A percentile compares a stretch with the other conserved stretches of the same genome.
Conservation (phyloP, 768 basidiomycete genomes). For the Amyloporia xantha region DNA sequence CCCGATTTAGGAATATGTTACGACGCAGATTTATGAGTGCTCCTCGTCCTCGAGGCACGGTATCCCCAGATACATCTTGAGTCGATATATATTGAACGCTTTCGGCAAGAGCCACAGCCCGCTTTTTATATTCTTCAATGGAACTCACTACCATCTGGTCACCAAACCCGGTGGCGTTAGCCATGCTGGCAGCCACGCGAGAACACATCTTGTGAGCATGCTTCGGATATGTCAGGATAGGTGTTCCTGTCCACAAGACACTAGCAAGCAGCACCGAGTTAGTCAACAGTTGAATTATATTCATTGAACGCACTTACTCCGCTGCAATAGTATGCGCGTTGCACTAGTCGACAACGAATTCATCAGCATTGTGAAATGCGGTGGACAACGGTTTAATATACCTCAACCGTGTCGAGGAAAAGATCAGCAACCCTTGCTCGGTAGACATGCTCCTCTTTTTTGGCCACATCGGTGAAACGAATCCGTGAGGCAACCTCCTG, state of each 20-base stretch:
- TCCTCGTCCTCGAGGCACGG: constrained; percentile 22
- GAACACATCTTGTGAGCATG: constrained; percentile 44
- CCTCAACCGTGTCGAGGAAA: constrained; percentile 47
- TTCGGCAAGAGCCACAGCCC: constrained; percentile 36
- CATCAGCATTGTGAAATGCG: no score
- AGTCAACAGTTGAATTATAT: not conserved
- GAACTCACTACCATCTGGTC: constrained; percentile 39
- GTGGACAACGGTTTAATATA: no score
- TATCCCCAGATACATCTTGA: constrained; percentile 12
- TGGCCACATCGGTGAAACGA: constrained; percentile 41
- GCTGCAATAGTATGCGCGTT: constrained; percentile 47
- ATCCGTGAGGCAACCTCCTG: constrained; percentile 39
- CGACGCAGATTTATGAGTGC: constrained; percentile 35
- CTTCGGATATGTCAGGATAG: constrained; percentile 41
- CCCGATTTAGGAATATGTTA: constrained; percentile 35
- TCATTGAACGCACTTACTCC: constrained; percentile 32
- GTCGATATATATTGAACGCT: constrained; percentile 18
- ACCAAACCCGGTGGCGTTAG: constrained; percentile 41
- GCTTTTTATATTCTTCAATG: constrained; percentile 38
- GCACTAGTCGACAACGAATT: constrained; percentile 26
- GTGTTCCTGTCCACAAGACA: constrained; percentile 47
- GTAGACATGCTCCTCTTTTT: constrained; percentile 38
- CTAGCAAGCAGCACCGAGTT: constrained; percentile 21
- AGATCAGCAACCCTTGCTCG: constrained; percentile 43
- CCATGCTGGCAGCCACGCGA: constrained; percentile 43